phyloP scores from a whole-genome alignment of 2,329 filamentous ascomycete genomes.

The Rutstroemia sp. region DNA sequence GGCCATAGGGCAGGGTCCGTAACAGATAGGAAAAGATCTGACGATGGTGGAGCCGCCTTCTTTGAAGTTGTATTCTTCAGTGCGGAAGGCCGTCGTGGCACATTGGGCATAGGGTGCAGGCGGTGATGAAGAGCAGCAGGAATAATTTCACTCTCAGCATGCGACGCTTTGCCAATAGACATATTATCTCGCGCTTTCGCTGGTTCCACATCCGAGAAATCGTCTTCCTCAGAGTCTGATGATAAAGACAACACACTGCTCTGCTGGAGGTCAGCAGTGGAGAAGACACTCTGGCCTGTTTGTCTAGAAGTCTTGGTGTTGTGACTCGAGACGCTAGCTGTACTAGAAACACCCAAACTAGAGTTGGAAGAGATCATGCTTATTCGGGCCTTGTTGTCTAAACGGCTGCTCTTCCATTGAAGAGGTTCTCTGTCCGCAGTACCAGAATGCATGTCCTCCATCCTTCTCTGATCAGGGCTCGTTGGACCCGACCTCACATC shows the following conservation, averaged over 20 bases:
- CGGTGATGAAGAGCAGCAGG: slow-evolving; percentile 1
- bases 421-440: slow-evolving; percentile 11
- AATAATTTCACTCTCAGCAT: slow-evolving; percentile 8
- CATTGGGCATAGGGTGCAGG: background rate
- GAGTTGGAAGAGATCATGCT: slow-evolving; percentile 1
- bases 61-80: background rate
- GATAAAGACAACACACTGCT: slow-evolving; percentile 29
- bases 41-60: background rate
- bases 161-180: slow-evolving; percentile 2
- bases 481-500: background rate
- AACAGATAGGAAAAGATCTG: slow-evolving; percentile 1
- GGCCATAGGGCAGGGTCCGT: background rate
- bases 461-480: background rate
- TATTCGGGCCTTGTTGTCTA: slow-evolving; percentile 7
- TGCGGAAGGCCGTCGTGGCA: background rate
- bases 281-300: slow-evolving; percentile 24
- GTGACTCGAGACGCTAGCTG: slow-evolving; percentile 27
- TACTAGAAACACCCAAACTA: slow-evolving; percentile 20
- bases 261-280: slow-evolving; percentile 24
- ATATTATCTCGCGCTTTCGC: slow-evolving; percentile 7
- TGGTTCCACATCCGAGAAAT: slow-evolving; percentile 16
- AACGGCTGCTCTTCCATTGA: slow-evolving; percentile 26
- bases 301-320: slow-evolving; percentile 27
- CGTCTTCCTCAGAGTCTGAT: slow-evolving; percentile 25
- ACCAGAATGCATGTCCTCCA: background rate